Evolutionary conservation across 495 filamentous ascomycete species (phyloP).

Genomic region (Amphirosellinia nigrospora): DNA sequence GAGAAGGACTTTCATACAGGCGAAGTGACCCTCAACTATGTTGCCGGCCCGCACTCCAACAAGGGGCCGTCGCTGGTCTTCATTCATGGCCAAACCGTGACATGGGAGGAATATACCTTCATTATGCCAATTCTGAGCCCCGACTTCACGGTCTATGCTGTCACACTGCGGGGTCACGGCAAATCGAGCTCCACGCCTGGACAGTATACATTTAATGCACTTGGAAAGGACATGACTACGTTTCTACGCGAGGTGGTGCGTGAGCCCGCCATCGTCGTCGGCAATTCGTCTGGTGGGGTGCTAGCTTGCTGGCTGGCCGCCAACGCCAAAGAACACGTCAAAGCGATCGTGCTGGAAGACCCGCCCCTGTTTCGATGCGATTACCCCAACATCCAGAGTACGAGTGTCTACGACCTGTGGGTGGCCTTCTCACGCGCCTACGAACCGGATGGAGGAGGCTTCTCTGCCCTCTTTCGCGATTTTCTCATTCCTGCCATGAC

Average conservation of each 20-base stretch:
- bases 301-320: neutral
- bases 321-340: slow-evolving; percentile 3
- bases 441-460: neutral
- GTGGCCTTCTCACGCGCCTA: neutral
- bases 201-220: neutral
- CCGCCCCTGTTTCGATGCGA: neutral
- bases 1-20: neutral
- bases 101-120: slow-evolving; percentile 1
- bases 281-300: neutral
- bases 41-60: neutral
- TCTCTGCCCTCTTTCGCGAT: neutral
- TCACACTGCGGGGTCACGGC: neutral
- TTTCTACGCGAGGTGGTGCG: neutral
- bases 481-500: neutral
- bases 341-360: neutral
- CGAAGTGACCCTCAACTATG: neutral
- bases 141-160: neutral
- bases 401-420: neutral
- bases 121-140: neutral
- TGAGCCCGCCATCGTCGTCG: neutral
- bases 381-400: neutral
- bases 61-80: slow-evolving; percentile 4
- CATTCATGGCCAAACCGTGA: neutral
- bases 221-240: neutral
- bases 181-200: neutral